Base-by-base conservation (phyloP, 352 stramenopile species). In the Pythium plurisporium region DNA sequence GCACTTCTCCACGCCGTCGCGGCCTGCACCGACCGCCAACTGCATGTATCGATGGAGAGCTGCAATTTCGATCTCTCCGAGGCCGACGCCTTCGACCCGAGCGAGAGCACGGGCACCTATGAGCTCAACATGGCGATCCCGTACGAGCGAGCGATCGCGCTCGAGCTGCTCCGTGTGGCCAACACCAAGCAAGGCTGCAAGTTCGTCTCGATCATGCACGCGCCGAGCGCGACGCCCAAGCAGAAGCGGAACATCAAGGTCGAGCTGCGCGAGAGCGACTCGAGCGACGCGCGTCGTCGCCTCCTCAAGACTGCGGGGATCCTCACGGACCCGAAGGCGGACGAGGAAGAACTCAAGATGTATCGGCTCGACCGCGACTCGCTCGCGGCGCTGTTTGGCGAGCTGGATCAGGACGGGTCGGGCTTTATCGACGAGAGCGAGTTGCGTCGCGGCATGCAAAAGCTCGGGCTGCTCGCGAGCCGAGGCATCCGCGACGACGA, bases 131-230 rank as follows among this genome's bases (percentile, higher is more conserved):
- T 91, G 72, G 67, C 81, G 22, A 73, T 91, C 19, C 82, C 82
- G 4, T 91, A 91, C 56, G 82, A 89, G 27, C 71, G 79, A 19
- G 79, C 82, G 2, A 77, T 91, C 27, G 79, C 81, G 1, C 57
- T 91, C 15, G 82, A 91, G 63, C 60, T 91, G 23, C 45, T 91
- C 15, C 79, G 74, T 5, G 73, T 89, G 9, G 82, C 77, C 14
- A 86, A 87, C 38, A 87, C 75, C 9, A 88, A 87, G 44, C 79
- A 88, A 51, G 82, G 82, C 37, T 92, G 82, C 64, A 92, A 92
- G 51, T 92, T 92, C 44, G 47, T 92, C 19, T 90, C 82, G 25
- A 83, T 92, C 23, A 42, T 74, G 0, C 82, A 92, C 55, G 70
- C 70, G 0, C 70, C 74, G 0, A 44, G 29, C 8, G 23, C 33